These are phyloP conservation scores for Thermomyces lanuginosus DNA, from an alignment of 2,329 filamentous ascomycete genomes.

Conservation along the genomic window DNA sequence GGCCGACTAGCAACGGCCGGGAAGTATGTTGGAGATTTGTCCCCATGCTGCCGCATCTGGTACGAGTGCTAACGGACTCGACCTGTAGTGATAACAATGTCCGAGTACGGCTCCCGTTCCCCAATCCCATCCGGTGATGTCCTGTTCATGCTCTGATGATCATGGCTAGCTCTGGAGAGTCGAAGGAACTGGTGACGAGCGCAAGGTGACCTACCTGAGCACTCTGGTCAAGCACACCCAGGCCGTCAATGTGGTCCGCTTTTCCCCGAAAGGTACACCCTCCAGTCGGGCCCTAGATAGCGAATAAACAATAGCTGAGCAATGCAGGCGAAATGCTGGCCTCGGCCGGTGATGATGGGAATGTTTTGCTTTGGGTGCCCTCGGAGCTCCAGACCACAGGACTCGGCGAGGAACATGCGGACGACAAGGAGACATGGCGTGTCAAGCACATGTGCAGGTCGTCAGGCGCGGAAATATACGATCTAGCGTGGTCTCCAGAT, in stretches of 20 bases:
- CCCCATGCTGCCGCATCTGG: neutral
- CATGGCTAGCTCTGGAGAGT: constrained; percentile 67
- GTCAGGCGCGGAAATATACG: constrained; percentile 90
- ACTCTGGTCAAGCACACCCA: constrained; percentile 89
- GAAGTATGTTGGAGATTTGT: constrained; percentile 35
- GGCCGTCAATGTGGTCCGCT: constrained; percentile 93
- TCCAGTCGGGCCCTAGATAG: no score
- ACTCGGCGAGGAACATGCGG: constrained; percentile 69
- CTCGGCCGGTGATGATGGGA: constrained; percentile 92
- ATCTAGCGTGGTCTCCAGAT: constrained; percentile 97
- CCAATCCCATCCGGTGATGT: constrained; percentile 4
- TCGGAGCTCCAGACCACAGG: constrained; percentile 54
- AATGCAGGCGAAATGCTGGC: constrained; percentile 70
- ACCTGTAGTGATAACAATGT: constrained; percentile 65
- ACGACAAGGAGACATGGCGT: constrained; percentile 94
- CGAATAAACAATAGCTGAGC: no score
- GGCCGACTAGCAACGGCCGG: constrained; percentile 84
- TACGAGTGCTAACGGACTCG: constrained; percentile 8
- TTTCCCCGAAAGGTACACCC: constrained; percentile 68
- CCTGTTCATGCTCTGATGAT: constrained; percentile 20
- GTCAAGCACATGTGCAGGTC: constrained; percentile 97
- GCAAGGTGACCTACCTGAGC: constrained; percentile 79
- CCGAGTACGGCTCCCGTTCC: constrained; percentile 43
- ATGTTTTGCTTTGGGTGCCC: constrained; percentile 90
- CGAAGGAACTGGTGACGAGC: constrained; percentile 66